Evolutionary conservation across 2,329 filamentous ascomycete genomes (phyloP), one percentile per base, ranked within the genome.

Genomic region (Nothophaeocryptopus gaeumannii): DNA sequence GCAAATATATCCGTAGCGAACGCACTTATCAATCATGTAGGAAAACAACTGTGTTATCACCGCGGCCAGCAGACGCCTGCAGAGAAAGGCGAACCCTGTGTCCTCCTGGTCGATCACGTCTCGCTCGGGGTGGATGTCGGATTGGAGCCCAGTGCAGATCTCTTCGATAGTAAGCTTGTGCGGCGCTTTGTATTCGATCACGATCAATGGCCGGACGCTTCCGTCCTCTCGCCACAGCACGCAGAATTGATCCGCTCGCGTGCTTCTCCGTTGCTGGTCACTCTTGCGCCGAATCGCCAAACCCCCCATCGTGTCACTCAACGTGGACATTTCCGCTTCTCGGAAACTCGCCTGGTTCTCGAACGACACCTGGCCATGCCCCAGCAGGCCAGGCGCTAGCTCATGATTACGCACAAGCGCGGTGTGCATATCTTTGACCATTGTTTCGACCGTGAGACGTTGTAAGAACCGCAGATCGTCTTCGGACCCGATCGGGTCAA

Each of bases 31-130:
- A 35, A 47, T 41, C 47, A 51, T 54, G 34, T 54, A 54, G 29
- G 51, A 54, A 29, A 51, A 54, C 20, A 54, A 16, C 16, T 54
- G 47, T 34, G 43, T 54, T 5, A 54, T 36, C 14, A 47, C 43
- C 13, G 51, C 47, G 11, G 51, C 51, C 13, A 54, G 36, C 30
- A 54, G 37, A 32, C 44, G 30, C 33, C 33, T 46, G 47, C 47
- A 47, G 15, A 31, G 32, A 14, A 46, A 54, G 15, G 30, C 41
- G 29, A 31, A 42, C 26, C 36, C 38, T 7, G 51, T 40, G 15
- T 31, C 43, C 9, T 39, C 12, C 13, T 51, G 33, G 38, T 37
- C 43, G 32, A 54, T 54, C 15, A 54, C 43, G 14, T 51, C 47
- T 20, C 38, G 33, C 32, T 51, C 32, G 30, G 42, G 30, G 1